Evolutionary conservation across 306 rosid species (phyloP).

Genomic region (Arachis hypogaea): DNA sequence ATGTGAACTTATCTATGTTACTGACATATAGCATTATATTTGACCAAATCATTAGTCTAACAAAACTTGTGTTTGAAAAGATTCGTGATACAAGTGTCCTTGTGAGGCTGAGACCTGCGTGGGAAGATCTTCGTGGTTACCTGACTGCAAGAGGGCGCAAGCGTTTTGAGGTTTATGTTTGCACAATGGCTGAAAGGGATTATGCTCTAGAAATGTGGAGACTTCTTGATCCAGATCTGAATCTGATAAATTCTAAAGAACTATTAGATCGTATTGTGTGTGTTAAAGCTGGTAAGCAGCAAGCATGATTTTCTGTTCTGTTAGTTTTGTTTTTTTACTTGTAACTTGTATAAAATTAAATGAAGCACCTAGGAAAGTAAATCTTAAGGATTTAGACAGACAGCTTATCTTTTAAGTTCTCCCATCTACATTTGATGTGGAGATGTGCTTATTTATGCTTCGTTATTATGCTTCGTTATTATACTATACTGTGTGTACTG

Average conservation of each 20-base stretch:
- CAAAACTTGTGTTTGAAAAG: slow-evolving; percentile 46
- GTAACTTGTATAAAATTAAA: slow-evolving; percentile 13
- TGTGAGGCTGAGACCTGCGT: slow-evolving; percentile 98
- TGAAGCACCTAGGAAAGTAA: slow-evolving; percentile 14
- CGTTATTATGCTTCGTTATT: background rate
- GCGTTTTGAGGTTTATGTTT: slow-evolving; percentile 99
- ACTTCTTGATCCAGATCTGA: slow-evolving; percentile 98
- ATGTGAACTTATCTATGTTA: slow-evolving; percentile 23
- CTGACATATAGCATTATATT: slow-evolving; percentile 5
- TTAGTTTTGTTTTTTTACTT: slow-evolving; percentile 34
- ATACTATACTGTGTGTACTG: background rate
- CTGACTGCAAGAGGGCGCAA: slow-evolving; percentile 98
- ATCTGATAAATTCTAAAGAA: slow-evolving; percentile 87
- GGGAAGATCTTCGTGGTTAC: slow-evolving; percentile 99
- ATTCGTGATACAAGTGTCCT: slow-evolving; percentile 99
- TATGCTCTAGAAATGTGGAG: slow-evolving; percentile 99
- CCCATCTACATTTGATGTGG: slow-evolving; percentile 20
- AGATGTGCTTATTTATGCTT: slow-evolving; percentile 5
- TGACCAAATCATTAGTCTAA: slow-evolving; percentile 30
- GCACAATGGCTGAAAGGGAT: slow-evolving; percentile 99
- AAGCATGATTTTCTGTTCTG: slow-evolving; percentile 25
- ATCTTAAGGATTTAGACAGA: slow-evolving; percentile 6
- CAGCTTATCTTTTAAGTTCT: slow-evolving; percentile 8
- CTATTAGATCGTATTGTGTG: slow-evolving; percentile 91
- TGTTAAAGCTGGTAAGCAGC: slow-evolving; percentile 86